Conservation (phyloP, 1,284 basidiomycete genomes). For the Trichosporon ovoides region DNA sequence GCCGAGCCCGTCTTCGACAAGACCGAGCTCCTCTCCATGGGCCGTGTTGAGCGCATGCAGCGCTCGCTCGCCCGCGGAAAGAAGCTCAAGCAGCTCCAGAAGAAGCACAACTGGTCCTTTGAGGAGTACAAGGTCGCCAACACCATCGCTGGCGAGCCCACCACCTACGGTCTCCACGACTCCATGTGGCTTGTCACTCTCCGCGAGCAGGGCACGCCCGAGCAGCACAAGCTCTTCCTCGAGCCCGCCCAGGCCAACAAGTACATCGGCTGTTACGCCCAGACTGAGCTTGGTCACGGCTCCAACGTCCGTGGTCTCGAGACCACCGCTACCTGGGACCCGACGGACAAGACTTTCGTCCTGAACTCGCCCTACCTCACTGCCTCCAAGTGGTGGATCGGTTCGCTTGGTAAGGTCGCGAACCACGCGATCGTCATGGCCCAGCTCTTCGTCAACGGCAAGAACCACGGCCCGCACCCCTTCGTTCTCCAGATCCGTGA, state of each 20-base stretch:
- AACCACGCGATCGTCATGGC: slow-evolving; percentile 58
- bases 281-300: slow-evolving; percentile 53
- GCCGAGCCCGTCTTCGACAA: slow-evolving; percentile 17
- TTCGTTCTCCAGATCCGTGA: slow-evolving; percentile 56
- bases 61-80: slow-evolving; percentile 23
- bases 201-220: slow-evolving; percentile 18
- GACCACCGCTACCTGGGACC: slow-evolving; percentile 57
- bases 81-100: slow-evolving; percentile 17
- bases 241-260: slow-evolving; percentile 14
- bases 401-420: slow-evolving; percentile 55
- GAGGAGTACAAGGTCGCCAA: slow-evolving; percentile 17
- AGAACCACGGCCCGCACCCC: slow-evolving; percentile 55
- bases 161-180: slow-evolving; percentile 22
- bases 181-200: slow-evolving; percentile 18
- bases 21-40: slow-evolving; percentile 22
- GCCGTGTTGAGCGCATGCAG: slow-evolving; percentile 19
- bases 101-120: slow-evolving; percentile 16
- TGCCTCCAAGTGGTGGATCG: slow-evolving; percentile 57
- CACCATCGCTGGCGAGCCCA: slow-evolving; percentile 17
- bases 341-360: slow-evolving; percentile 54
- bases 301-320: slow-evolving; percentile 57
- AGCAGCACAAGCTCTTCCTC: slow-evolving; percentile 24
- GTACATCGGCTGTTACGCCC: slow-evolving; percentile 56
- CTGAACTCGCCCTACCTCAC: slow-evolving; percentile 54
- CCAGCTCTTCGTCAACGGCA: slow-evolving; percentile 54